Evolutionary conservation across 1,284 basidiomycete species (phyloP).

Genomic region (Amylostereum areolatum): DNA sequence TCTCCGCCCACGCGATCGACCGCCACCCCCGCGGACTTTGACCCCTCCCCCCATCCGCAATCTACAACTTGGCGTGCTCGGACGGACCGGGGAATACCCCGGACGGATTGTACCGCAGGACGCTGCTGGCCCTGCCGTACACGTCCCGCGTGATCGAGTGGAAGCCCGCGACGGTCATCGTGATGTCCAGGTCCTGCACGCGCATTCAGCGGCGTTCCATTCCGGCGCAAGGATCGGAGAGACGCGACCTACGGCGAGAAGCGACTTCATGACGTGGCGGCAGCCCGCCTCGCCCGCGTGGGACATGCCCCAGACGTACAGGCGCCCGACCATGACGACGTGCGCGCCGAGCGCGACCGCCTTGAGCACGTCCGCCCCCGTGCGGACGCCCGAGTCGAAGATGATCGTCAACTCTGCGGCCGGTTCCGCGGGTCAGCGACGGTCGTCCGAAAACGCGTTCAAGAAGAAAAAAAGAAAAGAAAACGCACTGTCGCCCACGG

Average conservation of each 20-base stretch:
- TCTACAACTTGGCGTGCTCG: constrained; percentile 37
- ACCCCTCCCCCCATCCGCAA: no score
- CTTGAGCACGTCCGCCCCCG: constrained; percentile 54
- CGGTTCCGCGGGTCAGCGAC: no score
- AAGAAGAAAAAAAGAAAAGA: not conserved
- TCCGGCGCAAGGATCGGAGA: not conserved
- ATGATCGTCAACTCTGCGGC: constrained; percentile 48
- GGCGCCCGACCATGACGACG: constrained; percentile 38
- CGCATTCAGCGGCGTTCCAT: not conserved
- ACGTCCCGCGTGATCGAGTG: constrained; percentile 34
- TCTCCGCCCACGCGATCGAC: no score
- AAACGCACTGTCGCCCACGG: constrained; percentile 40
- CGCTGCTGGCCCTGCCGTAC: constrained; percentile 24
- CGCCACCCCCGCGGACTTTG: no score
- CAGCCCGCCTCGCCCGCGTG: constrained; percentile 42
- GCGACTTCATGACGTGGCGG: constrained; percentile 52
- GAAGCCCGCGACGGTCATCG: constrained; percentile 45
- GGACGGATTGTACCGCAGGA: constrained; percentile 30
- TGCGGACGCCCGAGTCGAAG: constrained; percentile 56
- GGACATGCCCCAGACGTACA: constrained; percentile 48
- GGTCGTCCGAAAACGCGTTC: no score
- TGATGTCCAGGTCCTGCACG: constrained; percentile 52
- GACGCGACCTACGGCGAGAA: constrained; percentile 36
- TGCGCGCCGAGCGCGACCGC: constrained; percentile 45
- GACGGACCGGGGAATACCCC: constrained; percentile 28